A percentile compares a stretch with the other conserved stretches of the same genome.
Conservation (phyloP, 176 grass and related monocot species). For the Musa troglodytarum region DNA sequence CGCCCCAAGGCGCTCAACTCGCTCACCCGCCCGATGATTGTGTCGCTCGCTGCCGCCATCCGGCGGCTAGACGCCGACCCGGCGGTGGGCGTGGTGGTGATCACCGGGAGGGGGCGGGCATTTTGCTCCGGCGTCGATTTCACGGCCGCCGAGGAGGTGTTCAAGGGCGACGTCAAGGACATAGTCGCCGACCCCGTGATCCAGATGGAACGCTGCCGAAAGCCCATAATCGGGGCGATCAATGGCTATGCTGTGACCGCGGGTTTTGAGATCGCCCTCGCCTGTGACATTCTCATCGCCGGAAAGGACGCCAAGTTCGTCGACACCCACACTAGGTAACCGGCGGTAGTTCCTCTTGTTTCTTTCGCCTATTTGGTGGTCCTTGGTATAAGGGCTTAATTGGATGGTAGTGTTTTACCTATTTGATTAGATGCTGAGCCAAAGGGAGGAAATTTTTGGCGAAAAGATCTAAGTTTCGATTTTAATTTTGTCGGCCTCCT, state of each 20-base stretch:
- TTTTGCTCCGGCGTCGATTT: conserved; percentile 96
- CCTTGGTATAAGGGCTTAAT: too few species aligned
- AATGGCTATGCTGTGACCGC: conserved; percentile 78
- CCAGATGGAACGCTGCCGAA: conserved; percentile 64
- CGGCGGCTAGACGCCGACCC: conserved; percentile 47
- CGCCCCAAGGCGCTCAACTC: conserved; percentile 81
- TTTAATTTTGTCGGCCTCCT: too few species aligned
- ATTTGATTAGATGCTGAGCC: too few species aligned
- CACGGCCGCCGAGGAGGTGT: conserved; percentile 67
- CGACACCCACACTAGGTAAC: conserved; percentile 78
- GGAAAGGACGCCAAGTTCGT: conserved; percentile 76
- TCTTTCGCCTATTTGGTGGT: too few species aligned
- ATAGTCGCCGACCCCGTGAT: conserved; percentile 42
- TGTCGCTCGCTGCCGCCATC: conserved; percentile 47
- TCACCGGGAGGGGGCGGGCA: conserved; percentile 51
- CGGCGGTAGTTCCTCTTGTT: not conserved
- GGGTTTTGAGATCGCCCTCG: conserved; percentile 81
- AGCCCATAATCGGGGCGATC: conserved; percentile 75
- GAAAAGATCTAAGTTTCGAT: too few species aligned
- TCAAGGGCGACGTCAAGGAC: conserved; percentile 93
- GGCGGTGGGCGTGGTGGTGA: conserved; percentile 53
- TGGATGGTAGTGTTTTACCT: too few species aligned
- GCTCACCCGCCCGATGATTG: conserved; percentile 77
- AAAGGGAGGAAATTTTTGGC: too few species aligned
- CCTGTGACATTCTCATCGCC: conserved; percentile 74